Evolutionary conservation across 257 asterid genomes (phyloP), one percentile per base, ranked within the genome.

Genomic region (Solanum chilense): DNA sequence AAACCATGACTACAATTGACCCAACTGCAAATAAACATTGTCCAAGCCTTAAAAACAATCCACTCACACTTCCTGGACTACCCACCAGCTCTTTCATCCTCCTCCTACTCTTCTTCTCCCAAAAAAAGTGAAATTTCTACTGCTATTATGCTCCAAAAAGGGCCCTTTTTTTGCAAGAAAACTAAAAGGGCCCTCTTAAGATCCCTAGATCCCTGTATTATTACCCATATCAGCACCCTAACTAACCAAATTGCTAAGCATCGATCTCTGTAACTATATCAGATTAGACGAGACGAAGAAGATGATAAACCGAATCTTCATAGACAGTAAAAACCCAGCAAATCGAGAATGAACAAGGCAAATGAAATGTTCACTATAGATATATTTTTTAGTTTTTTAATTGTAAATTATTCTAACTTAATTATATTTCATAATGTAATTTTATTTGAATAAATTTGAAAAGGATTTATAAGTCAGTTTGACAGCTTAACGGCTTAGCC

Each of bases 21-120:
- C 91, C 92, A 94, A 93, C 97, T 76, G 98, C 99, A 93, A 92
- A 94, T 18, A 93, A 90, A 88, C 92, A 95, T 84, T 97, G 99
- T 82, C 94, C 98, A 86, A 93, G 91, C 91, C 99, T 94, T 69
- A 97, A 89, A 9, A 94, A 60, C 92, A 94, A 88, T 70, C 98
- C 98, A 90, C 93, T 91, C 81, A 90, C 92, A 75, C 92, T 93
- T 27, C 98, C 99, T 27, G 98, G 98, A 86, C 98, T 92, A 84
- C 98, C 99, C 58, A 92, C 71, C 88, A 94, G 89, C 85, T 91
- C 94, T 93, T 95, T 95, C 99, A 97, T 97, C 84, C 82, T 69
- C 89, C 66, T 70, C 16, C 20, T n/a, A 64, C 71, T 60, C 69
- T 60, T 60, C 69, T 60, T 60, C 70, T 25, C 75, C 20, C 39